Conservation (phyloP, 1,139 yeast genomes). For the Groenewaldozyma auringiensis region DNA sequence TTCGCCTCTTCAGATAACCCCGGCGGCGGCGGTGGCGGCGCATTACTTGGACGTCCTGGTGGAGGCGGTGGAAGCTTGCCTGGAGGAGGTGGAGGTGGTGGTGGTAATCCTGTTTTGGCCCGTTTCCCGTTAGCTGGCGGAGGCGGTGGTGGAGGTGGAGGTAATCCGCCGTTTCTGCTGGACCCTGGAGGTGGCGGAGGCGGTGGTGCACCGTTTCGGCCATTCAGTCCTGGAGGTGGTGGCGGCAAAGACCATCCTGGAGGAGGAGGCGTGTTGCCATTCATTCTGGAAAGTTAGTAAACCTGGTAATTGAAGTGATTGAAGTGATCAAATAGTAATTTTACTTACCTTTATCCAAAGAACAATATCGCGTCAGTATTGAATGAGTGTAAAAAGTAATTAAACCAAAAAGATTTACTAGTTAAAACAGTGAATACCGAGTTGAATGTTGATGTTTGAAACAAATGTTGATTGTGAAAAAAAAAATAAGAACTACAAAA, state of each 20-base stretch:
- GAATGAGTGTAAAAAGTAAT: too few relatives aligned
- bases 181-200: constrained; percentile 15
- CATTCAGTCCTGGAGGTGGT: constrained; percentile 18
- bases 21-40: constrained; percentile 23
- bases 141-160: constrained; percentile 17
- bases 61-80: constrained; percentile 28
- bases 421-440: too few relatives aligned
- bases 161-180: constrained; percentile 2
- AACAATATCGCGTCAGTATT: too few relatives aligned
- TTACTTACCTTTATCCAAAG: too few relatives aligned
- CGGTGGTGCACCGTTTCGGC: constrained; percentile 7
- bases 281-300: constrained; percentile 4
- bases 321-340: too few relatives aligned
- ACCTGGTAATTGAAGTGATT: too few relatives aligned
- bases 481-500: too few relatives aligned
- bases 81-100: constrained; percentile 18
- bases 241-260: constrained; percentile 16
- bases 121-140: constrained; percentile 7
- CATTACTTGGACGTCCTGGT: constrained; percentile 17
- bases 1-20: constrained; percentile 11
- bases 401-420: too few relatives aligned
- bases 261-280: not conserved
- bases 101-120: constrained; percentile 3
- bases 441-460: too few relatives aligned
- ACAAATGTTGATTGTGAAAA: too few relatives aligned